Conservation (phyloP, 352 stramenopile species). For the Phytophthora sp. region DNA sequence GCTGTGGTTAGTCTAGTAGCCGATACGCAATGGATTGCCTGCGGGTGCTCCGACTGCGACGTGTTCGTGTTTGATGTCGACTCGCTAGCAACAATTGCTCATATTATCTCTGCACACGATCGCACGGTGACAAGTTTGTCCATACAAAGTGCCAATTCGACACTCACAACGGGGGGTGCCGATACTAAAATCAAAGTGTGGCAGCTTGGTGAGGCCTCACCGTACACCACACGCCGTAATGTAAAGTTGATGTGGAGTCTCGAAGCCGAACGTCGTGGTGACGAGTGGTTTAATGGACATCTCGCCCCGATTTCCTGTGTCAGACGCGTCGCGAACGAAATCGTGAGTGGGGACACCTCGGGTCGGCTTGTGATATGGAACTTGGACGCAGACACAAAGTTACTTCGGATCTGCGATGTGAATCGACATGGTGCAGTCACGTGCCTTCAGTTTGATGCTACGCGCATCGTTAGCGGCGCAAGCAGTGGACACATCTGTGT, state of each 20-base stretch:
- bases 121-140: conserved; percentile 54
- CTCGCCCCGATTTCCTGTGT: conserved; percentile 61
- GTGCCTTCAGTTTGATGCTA: conserved; percentile 81
- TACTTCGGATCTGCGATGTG: conserved; percentile 66
- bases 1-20: conserved; percentile 72
- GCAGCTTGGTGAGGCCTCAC: conserved; percentile 41
- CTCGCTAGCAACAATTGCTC: conserved; percentile 49
- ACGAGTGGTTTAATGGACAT: conserved; percentile 65
- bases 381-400: conserved; percentile 62
- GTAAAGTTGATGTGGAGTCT: conserved; percentile 45
- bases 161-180: conserved; percentile 58
- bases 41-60: conserved; percentile 70
- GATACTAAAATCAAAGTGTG: conserved; percentile 77
- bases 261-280: conserved; percentile 41
- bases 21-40: conserved; percentile 59
- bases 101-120: conserved; percentile 60
- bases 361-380: conserved; percentile 77
- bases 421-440: conserved; percentile 55
- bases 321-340: conserved; percentile 66
- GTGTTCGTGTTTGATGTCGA: conserved; percentile 70
- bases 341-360: conserved; percentile 73
- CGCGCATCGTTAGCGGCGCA: conserved; percentile 68
- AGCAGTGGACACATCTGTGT: conserved; percentile 66
- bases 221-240: conserved; percentile 39
- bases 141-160: conserved; percentile 50